Percentiles rank a stretch among this genome's conserved stretches.
phyloP scores from a whole-genome alignment of 2,329 filamentous ascomycete species.

The Fusarium phyllophilum region DNA sequence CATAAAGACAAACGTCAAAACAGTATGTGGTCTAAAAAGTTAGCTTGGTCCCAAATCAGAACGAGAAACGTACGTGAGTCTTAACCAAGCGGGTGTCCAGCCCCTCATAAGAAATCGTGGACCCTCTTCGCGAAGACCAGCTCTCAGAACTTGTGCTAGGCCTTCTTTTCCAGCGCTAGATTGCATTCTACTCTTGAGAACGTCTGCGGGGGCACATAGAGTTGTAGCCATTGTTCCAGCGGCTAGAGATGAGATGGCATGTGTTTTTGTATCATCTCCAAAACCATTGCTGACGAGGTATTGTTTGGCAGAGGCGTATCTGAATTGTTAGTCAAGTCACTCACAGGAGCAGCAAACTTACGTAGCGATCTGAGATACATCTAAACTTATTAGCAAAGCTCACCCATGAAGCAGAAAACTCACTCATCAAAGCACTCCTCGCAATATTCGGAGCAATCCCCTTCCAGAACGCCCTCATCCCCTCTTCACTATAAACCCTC shows the following conservation, averaged over 20 bases:
- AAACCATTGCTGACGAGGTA: slow-evolving; percentile 44
- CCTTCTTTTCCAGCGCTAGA: slow-evolving; percentile 45
- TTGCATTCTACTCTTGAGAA: slow-evolving; percentile 57
- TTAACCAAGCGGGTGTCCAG: slow-evolving; percentile 58
- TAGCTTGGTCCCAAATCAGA: background rate
- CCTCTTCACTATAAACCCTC: slow-evolving; percentile 50
- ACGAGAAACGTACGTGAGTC: slow-evolving; percentile 50
- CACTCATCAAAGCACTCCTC: slow-evolving; percentile 57
- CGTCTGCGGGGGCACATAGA: slow-evolving; percentile 57
- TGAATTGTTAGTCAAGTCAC: slow-evolving; percentile 16
- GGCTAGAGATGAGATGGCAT: slow-evolving; percentile 52
- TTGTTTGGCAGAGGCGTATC: slow-evolving; percentile 50
- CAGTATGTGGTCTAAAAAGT: slow-evolving; percentile 53
- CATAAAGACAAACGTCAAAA: slow-evolving; percentile 60
- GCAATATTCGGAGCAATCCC: slow-evolving; percentile 54
- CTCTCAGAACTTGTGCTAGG: slow-evolving; percentile 48
- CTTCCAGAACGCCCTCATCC: slow-evolving; percentile 50
- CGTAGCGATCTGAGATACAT: slow-evolving; percentile 58
- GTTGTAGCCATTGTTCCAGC: slow-evolving; percentile 60
- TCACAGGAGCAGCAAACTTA: slow-evolving; percentile 30
- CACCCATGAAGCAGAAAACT: slow-evolving; percentile 1
- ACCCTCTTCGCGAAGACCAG: slow-evolving; percentile 52
- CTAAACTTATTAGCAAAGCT: slow-evolving; percentile 37
- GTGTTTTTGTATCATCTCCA: slow-evolving; percentile 54
- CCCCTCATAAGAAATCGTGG: slow-evolving; percentile 57